phyloP scores from a whole-genome alignment of 805 yeast genomes.

The Metschnikowia aberdeeniae region DNA sequence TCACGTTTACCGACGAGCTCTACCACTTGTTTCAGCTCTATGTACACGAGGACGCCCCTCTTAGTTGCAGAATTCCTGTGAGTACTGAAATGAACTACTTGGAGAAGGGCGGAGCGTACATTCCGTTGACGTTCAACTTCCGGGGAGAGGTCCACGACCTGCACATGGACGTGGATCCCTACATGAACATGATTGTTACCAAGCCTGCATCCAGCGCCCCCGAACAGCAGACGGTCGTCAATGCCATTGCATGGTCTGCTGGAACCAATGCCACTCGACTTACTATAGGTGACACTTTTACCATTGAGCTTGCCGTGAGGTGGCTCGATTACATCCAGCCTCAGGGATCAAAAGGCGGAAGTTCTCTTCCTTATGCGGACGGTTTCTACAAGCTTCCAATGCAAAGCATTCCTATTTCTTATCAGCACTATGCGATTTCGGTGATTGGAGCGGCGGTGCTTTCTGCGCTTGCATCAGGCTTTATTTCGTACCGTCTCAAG shows the following conservation, averaged over 20 bases:
- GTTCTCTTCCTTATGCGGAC: constrained; percentile 32
- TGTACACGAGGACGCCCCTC: constrained; percentile 74
- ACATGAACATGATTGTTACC: constrained; percentile 49
- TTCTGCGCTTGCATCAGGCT: constrained; percentile 23
- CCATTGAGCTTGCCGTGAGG: constrained; percentile 52
- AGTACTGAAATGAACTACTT: constrained; percentile 40
- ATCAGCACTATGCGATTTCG: constrained; percentile 18
- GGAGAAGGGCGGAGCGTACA: constrained; percentile 40
- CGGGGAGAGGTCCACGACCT: constrained; percentile 65
- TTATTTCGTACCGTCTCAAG: constrained; percentile 23
- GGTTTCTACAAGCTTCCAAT: constrained; percentile 40
- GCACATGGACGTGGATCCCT: constrained; percentile 63
- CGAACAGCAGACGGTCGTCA: constrained; percentile 41
- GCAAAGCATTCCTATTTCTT: constrained; percentile 24
- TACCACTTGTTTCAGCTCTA: constrained; percentile 70
- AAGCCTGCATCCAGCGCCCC: constrained; percentile 28
- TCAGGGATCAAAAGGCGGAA: constrained; percentile 14
- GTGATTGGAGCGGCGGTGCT: constrained; percentile 20
- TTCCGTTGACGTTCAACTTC: constrained; percentile 61
- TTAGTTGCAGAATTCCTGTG: constrained; percentile 61
- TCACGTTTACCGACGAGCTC: constrained; percentile 57
- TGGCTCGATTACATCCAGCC: constrained; percentile 44
- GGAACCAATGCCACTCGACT: constrained; percentile 58
- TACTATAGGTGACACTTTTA: constrained; percentile 61
- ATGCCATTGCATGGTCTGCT: constrained; percentile 57